Evolutionary conservation across 2,329 filamentous ascomycete species (phyloP), one percentile per base, ranked within the genome.

Genomic region (Ambrosiella beaveri): DNA sequence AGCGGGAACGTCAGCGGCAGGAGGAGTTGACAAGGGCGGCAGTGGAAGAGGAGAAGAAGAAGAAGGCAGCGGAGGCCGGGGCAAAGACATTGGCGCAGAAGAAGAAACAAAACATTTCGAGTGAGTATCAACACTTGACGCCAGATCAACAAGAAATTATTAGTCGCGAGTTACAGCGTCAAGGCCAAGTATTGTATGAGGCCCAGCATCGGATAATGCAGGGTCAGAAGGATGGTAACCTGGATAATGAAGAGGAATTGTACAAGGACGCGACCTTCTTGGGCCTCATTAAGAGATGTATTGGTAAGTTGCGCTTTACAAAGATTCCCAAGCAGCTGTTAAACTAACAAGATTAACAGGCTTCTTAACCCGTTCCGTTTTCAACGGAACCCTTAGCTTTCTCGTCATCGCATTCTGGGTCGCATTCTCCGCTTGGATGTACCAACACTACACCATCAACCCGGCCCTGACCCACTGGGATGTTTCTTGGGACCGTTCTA

Each of bases 401-500:
- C 36, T 62, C 36, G 53, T 57, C 36, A 38, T 59, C 15, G 36
- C 27, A 19, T 56, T 56, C 44, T 58, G 56, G 61, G 11, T 27
- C 40, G 17, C 12, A 41, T 9, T 55, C 39, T 11, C 39, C 36
- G 27, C 27, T 36, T 58, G 57, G 50, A 50, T 60, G 11, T 60
- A 41, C 13, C 35, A 44, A 12, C 54, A 58, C 35, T 58, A 56
- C 54, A 56, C 54, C 1, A 53, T 57, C 47, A 58, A 61, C 54
- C 57, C 59, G 3, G 41, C 57, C 3, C 35, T 61, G 11, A 51
- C n/a, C 7, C 47, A 58, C 17, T 44, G 59, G 51, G 39, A 56
- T 36, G 3, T 64, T 39, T 47, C 57, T 2, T 68, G 66, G 66
- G 64, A 66, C 45, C 64, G 63, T n/a, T 62, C 62, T 56, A 56